These are phyloP conservation scores for Aphanomyces invadans DNA, from an alignment of 352 stramenopile species.

Conservation along the genomic window DNA sequence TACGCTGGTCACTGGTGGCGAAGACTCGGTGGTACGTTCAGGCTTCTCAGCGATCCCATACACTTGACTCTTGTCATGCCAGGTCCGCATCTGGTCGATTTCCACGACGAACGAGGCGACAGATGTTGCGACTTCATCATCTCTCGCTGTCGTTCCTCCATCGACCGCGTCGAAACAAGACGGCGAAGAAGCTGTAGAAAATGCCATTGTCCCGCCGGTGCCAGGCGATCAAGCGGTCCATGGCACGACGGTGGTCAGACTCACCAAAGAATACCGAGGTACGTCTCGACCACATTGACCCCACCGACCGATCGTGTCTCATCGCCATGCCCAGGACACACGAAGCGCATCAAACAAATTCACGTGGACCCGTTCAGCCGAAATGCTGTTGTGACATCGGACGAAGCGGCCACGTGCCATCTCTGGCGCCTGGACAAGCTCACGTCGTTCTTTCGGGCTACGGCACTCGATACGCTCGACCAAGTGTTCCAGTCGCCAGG, in stretches of 20 bases:
- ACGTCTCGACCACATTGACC: neutral
- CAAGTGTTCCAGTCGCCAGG: constrained; percentile 7
- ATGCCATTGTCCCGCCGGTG: constrained; percentile 35
- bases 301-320: neutral
- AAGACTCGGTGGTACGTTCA: constrained; percentile 73
- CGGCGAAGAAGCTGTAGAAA: constrained; percentile 24
- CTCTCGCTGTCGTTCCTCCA: constrained; percentile 29
- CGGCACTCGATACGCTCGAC: constrained; percentile 44
- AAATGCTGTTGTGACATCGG: constrained; percentile 68
- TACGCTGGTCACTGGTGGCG: constrained; percentile 71
- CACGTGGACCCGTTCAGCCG: constrained; percentile 72
- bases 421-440: constrained; percentile 72
- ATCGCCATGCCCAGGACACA: constrained; percentile 36
- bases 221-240: constrained; percentile 51
- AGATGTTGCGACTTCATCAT: constrained; percentile 32
- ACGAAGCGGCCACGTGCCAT: constrained; percentile 71
- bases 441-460: constrained; percentile 27
- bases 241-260: constrained; percentile 41
- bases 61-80: neutral
- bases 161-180: constrained; percentile 26
- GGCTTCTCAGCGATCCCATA: constrained; percentile 39
- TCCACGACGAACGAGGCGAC: constrained; percentile 34
- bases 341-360: constrained; percentile 72
- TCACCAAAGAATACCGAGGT: constrained; percentile 55
- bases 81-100: constrained; percentile 22